A percentile compares a stretch with the other conserved stretches of the same genome.
phyloP scores from a whole-genome alignment of 371 early-diverging fungal species.

The Dinochytrium kinnereticum region DNA sequence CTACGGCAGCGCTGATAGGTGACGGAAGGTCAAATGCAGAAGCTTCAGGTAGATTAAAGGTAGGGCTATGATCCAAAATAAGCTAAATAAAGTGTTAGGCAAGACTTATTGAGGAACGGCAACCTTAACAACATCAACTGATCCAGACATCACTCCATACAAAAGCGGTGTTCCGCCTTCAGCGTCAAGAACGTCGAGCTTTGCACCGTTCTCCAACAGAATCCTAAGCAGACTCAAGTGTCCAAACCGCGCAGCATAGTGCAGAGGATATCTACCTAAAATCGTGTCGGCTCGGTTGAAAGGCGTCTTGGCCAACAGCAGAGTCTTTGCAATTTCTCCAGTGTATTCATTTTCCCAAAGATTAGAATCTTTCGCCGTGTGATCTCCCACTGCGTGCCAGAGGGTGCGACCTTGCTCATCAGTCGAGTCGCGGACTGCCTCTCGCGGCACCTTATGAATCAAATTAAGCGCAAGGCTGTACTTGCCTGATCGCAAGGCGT shows the following conservation, averaged over 20 bases:
- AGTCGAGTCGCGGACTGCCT: neutral
- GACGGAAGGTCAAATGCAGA: constrained; percentile 24
- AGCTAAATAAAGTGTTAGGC: neutral
- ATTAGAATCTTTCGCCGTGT: constrained; percentile 51
- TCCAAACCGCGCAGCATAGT: constrained; percentile 58
- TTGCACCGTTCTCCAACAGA: constrained; percentile 9
- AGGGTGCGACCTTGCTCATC: constrained; percentile 43
- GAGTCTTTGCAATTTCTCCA: constrained; percentile 41
- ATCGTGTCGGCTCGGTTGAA: constrained; percentile 32
- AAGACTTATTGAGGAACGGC: neutral
- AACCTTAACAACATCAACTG: constrained; percentile 8
- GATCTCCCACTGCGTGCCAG: constrained; percentile 58
- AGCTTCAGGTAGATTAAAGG: neutral
- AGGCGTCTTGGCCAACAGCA: constrained; percentile 31
- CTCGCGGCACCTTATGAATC: neutral
- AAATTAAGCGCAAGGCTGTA: constrained; percentile 57
- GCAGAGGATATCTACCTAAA: constrained; percentile 49
- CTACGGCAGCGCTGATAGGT: constrained; percentile 31
- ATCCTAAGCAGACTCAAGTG: constrained; percentile 47
- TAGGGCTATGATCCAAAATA: constrained; percentile 21
- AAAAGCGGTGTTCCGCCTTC: constrained; percentile 50
- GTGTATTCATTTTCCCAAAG: constrained; percentile 58
- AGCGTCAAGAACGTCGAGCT: constrained; percentile 41
- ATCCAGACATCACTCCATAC: constrained; percentile 50
- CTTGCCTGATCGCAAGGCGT: constrained; percentile 52